phyloP scores from a whole-genome alignment of 106 monocot genomes.

The Dioscorea zingiberensis region DNA sequence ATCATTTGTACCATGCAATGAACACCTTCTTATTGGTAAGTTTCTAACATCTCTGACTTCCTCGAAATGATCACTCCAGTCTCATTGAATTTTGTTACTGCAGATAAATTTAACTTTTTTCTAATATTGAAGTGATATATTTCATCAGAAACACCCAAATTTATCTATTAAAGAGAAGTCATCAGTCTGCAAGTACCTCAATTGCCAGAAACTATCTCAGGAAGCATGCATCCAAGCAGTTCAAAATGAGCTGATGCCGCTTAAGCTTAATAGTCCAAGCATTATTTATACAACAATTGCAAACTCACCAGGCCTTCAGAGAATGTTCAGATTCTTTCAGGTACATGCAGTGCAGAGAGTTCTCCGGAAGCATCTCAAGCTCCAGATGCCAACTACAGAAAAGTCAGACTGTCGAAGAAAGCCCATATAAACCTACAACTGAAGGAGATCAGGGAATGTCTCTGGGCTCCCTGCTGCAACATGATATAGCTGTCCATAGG shows the following conservation, averaged over 20 bases:
- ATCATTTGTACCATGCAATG: conserved; percentile 70
- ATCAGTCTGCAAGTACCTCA: conserved; percentile 44
- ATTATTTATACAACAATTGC: conserved; percentile 67
- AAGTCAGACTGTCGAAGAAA: conserved; percentile 22
- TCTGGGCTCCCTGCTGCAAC: conserved; percentile 19
- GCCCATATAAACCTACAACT: conserved; percentile 18
- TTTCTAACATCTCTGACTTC: neutral
- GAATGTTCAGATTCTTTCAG: conserved; percentile 70
- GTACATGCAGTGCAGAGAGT: conserved; percentile 32
- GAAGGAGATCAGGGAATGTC: conserved; percentile 3
- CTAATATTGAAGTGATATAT: no score
- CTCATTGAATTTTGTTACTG: neutral
- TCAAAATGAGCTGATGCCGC: conserved; percentile 75
- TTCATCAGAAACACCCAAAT: conserved; percentile 42
- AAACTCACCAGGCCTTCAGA: conserved; percentile 67
- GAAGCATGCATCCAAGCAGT: conserved; percentile 67
- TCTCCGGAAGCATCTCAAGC: conserved; percentile 47
- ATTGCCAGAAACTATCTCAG: conserved; percentile 73
- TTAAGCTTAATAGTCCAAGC: conserved; percentile 70
- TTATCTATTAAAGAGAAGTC: conserved; percentile 51
- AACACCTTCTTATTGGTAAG: conserved; percentile 50
- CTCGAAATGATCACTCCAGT: neutral
- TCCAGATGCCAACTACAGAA: conserved; percentile 23
- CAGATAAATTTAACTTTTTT: no score
- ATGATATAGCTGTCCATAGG: conserved; percentile 5